Evolutionary conservation across 495 filamentous ascomycete species (phyloP).

Genomic region (Tuber indicum): DNA sequence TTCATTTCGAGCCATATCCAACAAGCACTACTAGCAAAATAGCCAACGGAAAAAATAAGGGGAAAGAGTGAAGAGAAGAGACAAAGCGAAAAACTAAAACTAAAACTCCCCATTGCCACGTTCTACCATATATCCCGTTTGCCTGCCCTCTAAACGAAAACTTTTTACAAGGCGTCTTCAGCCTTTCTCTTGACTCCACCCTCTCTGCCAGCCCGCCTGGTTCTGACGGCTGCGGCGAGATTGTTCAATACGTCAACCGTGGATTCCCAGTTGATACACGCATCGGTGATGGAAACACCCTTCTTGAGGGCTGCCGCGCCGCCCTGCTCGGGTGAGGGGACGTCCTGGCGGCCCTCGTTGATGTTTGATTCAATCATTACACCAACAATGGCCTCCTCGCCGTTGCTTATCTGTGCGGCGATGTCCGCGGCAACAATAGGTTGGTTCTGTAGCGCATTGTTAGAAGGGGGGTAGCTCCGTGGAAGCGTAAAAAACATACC

Average conservation of each 20-base stretch:
- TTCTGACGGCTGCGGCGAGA: conserved; percentile 76
- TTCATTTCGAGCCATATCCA: not conserved
- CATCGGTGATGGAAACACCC: conserved; percentile 95
- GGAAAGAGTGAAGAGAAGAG: conserved; percentile 1
- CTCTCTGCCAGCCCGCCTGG: conserved; percentile 50
- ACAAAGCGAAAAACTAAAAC: conserved; percentile 6
- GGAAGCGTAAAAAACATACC: conserved; percentile 8
- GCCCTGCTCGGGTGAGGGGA: conserved; percentile 57
- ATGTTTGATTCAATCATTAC: conserved; percentile 99
- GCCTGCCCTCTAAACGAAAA: not conserved
- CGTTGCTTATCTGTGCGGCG: conserved; percentile 75
- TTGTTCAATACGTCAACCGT: conserved; percentile 81
- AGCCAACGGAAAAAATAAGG: not conserved
- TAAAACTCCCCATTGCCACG: conserved; percentile 7
- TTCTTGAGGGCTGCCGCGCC: conserved; percentile 73
- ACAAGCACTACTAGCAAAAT: not conserved
- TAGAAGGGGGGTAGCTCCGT: not conserved
- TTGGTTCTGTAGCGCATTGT: conserved; percentile 60
- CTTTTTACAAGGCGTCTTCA: conserved; percentile 22
- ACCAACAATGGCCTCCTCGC: conserved; percentile 82
- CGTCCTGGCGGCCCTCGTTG: conserved; percentile 91
- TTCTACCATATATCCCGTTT: not conserved
- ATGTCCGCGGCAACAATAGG: conserved; percentile 80
- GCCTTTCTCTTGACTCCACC: conserved; percentile 30
- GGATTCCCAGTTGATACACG: conserved; percentile 89